phyloP scores from a whole-genome alignment of 176 grass and related monocot species.

The Pontederia paniculata region DNA sequence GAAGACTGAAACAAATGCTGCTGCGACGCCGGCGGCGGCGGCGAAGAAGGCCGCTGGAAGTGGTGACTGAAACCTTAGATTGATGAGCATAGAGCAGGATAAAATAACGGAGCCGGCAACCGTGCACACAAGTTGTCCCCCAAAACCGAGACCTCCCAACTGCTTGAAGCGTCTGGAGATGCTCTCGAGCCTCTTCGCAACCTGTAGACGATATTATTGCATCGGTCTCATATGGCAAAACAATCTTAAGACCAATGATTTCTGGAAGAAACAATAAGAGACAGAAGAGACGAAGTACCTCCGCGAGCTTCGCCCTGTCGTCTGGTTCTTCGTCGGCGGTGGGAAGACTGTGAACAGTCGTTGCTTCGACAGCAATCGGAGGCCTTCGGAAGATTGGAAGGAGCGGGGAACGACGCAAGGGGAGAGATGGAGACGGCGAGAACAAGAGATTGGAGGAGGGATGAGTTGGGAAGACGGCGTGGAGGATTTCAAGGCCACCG shows the following conservation, averaged over 20 bases:
- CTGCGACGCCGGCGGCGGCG: slow-evolving; percentile 51
- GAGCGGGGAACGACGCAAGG: neutral
- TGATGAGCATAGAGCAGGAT: slow-evolving; percentile 64
- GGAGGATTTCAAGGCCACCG: neutral
- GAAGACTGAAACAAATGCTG: slow-evolving; percentile 83
- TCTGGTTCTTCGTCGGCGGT: slow-evolving; percentile 15
- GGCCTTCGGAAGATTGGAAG: neutral
- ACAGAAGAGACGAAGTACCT: slow-evolving; percentile 29
- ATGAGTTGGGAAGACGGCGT: neutral
- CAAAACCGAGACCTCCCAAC: slow-evolving; percentile 70
- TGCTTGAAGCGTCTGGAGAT: slow-evolving; percentile 75
- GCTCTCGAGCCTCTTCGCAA: slow-evolving; percentile 61
- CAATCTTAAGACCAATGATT: neutral
- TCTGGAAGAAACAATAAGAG: neutral
- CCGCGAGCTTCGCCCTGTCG: slow-evolving; percentile 55
- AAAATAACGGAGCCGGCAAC: slow-evolving; percentile 70
- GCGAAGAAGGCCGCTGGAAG: slow-evolving; percentile 74
- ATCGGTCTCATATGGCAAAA: neutral
- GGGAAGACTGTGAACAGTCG: neutral
- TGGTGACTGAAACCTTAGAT: slow-evolving; percentile 52
- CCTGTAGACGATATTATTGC: slow-evolving; percentile 23
- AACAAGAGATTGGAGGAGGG: no score
- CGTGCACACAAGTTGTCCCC: slow-evolving; percentile 73
- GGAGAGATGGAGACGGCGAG: neutral
- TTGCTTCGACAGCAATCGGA: neutral